Conservation (phyloP, 768 basidiomycete genomes). For the Lactarius pseudohatsudake region DNA sequence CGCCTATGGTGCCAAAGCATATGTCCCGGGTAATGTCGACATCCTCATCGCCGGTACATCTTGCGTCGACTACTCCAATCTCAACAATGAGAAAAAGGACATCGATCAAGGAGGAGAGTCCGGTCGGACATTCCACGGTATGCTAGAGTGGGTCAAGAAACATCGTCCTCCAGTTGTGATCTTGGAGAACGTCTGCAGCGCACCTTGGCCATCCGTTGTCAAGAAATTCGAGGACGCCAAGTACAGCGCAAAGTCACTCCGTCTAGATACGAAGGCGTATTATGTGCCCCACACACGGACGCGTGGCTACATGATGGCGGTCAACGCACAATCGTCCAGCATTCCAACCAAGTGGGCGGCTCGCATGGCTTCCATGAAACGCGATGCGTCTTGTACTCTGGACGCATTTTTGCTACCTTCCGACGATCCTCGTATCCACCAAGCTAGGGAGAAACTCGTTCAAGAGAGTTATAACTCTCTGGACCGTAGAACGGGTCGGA, state of each 20-base stretch:
- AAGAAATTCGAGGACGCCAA: slow-evolving; percentile 70
- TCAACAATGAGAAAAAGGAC: slow-evolving; percentile 89
- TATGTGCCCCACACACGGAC: slow-evolving; percentile 96
- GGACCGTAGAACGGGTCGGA: slow-evolving; percentile 69
- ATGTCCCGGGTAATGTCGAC: slow-evolving; percentile 89
- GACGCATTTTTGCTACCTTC: slow-evolving; percentile 90
- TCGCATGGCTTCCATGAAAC: slow-evolving; percentile 60
- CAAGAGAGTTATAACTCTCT: slow-evolving; percentile 61
- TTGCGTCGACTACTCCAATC: slow-evolving; percentile 95
- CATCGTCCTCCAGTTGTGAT: slow-evolving; percentile 91
- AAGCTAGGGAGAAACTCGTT: slow-evolving; percentile 82
- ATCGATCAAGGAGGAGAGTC: slow-evolving; percentile 91
- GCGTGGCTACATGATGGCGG: slow-evolving; percentile 82
- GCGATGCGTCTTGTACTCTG: slow-evolving; percentile 85
- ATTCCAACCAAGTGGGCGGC: slow-evolving; percentile 72
- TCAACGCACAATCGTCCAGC: slow-evolving; percentile 58
- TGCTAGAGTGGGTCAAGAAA: slow-evolving; percentile 88
- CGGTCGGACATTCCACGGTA: slow-evolving; percentile 89
- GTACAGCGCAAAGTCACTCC: slow-evolving; percentile 68
- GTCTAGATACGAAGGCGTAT: slow-evolving; percentile 84
- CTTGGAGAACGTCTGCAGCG: slow-evolving; percentile 89
- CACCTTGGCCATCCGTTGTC: slow-evolving; percentile 81
- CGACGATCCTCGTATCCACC: slow-evolving; percentile 89
- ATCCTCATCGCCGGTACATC: slow-evolving; percentile 92
- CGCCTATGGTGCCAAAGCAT: slow-evolving; percentile 82